Percentiles rank a stretch among this genome's conserved stretches.
Evolutionary conservation across 2,329 filamentous ascomycete species (phyloP).

Genomic region (Drechslerella dactyloides): DNA sequence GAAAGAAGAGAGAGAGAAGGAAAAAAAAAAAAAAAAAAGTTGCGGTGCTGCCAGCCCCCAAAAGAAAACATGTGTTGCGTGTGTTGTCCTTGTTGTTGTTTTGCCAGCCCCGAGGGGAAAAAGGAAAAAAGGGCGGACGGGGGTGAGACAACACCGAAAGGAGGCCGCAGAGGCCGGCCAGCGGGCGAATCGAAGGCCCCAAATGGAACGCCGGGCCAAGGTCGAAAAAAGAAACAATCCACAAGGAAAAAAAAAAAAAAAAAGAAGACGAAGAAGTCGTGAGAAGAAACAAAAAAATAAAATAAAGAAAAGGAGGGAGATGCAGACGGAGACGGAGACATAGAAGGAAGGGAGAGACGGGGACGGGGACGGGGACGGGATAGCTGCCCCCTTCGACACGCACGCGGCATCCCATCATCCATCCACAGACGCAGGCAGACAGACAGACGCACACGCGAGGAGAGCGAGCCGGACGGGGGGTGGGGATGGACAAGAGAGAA

Average conservation of each 20-base stretch:
- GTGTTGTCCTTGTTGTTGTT: slow-evolving; percentile 18
- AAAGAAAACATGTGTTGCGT: slow-evolving; percentile 7
- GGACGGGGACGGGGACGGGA: slow-evolving; percentile 1
- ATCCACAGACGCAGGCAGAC: neutral
- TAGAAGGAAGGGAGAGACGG: slow-evolving; percentile 4
- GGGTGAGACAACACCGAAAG: neutral
- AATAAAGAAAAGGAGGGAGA: neutral
- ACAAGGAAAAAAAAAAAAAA: neutral
- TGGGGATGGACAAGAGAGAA: neutral
- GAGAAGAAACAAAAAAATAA: slow-evolving; percentile 9
- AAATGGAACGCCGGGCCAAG: neutral
- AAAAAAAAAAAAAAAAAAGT: slow-evolving; percentile 7
- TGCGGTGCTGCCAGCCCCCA: neutral
- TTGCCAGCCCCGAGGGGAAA: neutral
- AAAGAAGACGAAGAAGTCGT: slow-evolving; percentile 3
- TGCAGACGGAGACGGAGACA: slow-evolving; percentile 1
- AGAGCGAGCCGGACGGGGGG: neutral
- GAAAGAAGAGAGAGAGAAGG: slow-evolving; percentile 11
- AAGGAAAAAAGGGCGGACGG: neutral
- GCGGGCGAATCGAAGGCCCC: neutral
- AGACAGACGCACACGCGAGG: neutral
- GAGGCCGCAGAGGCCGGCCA: neutral
- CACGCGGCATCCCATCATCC: neutral
- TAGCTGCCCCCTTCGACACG: slow-evolving; percentile 2
- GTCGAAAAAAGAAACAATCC: neutral